Percentiles rank a stretch among this genome's conserved stretches.
phyloP scores from a whole-genome alignment of 2,329 filamentous ascomycete species.

The Neonectria coccinea region DNA sequence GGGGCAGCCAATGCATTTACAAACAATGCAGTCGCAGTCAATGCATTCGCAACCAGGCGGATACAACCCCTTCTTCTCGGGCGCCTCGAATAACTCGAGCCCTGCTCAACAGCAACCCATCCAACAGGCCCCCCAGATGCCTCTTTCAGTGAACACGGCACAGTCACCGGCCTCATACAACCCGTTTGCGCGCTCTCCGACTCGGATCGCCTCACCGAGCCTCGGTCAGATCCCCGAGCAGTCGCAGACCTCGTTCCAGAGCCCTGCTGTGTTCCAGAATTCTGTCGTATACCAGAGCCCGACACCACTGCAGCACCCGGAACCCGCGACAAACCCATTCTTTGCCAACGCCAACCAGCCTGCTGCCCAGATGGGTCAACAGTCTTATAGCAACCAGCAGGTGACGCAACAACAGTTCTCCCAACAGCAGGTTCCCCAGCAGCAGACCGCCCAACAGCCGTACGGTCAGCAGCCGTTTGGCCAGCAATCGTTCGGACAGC shows the following conservation, averaged over 20 bases:
- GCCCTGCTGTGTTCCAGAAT: conserved; percentile 45
- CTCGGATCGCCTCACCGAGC: conserved; percentile 61
- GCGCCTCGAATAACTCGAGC: conserved; percentile 48
- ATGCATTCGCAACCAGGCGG: conserved; percentile 56
- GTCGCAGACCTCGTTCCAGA: conserved; percentile 58
- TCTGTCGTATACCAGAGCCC: conserved; percentile 51
- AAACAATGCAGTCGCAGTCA: conserved; percentile 40
- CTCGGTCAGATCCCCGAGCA: conserved; percentile 67
- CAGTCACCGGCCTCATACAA: conserved; percentile 56
- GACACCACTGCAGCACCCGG: conserved; percentile 38
- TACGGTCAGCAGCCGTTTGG: conserved; percentile 31
- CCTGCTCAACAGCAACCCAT: conserved; percentile 48
- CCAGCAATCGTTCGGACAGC: conserved; percentile 47
- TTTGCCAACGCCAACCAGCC: conserved; percentile 48
- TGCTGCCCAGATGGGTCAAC: conserved; percentile 43
- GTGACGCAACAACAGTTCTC: conserved; percentile 27
- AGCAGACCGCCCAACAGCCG: conserved; percentile 46
- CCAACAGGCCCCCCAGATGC: conserved; percentile 47
- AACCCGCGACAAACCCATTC: conserved; percentile 54
- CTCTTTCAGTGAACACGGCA: conserved; percentile 55
- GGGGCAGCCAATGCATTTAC: conserved; percentile 55
- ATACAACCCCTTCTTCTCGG: conserved; percentile 65
- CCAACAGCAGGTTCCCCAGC: conserved; percentile 33
- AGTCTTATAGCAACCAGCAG: conserved; percentile 44
- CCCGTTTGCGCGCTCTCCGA: conserved; percentile 63